Evolutionary conservation across 129 eudicot genomes (phyloP).

Genomic region (Helianthus tuberosus): DNA sequence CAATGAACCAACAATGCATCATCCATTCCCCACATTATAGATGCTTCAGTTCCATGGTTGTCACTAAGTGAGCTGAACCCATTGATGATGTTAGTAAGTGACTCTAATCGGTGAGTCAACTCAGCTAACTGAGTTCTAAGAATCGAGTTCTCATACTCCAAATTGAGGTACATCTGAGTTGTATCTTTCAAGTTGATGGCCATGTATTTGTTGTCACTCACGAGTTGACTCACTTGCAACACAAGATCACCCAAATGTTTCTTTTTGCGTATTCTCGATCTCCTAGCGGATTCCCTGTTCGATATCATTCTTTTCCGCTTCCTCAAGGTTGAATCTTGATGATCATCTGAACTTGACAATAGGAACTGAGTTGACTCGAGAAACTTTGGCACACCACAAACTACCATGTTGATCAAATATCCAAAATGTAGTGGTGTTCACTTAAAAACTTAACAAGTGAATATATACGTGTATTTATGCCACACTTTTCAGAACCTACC

Average conservation of each 20-base stretch:
- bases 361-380: constrained; percentile 32
- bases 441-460: neutral
- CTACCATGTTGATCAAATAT: constrained; percentile 34
- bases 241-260: constrained; percentile 58
- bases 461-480: neutral
- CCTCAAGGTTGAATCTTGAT: constrained; percentile 37
- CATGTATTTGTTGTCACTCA: constrained; percentile 51
- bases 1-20: constrained; percentile 49
- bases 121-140: constrained; percentile 69
- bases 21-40: constrained; percentile 23
- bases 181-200: constrained; percentile 39
- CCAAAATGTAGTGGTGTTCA: neutral
- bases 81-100: constrained; percentile 52
- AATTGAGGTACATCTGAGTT: constrained; percentile 36
- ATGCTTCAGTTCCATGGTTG: constrained; percentile 15
- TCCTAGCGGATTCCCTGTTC: constrained; percentile 76
- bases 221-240: constrained; percentile 48
- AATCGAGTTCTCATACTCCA: constrained; percentile 74
- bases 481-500: too few relatives aligned
- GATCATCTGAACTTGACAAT: constrained; percentile 27
- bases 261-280: constrained; percentile 74
- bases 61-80: constrained; percentile 21
- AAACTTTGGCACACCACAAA: constrained; percentile 35
- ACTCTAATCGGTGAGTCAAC: constrained; percentile 53
- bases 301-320: constrained; percentile 73